phyloP scores from a whole-genome alignment of 1,284 basidiomycete species.

The Lignosus rhinocerotis region DNA sequence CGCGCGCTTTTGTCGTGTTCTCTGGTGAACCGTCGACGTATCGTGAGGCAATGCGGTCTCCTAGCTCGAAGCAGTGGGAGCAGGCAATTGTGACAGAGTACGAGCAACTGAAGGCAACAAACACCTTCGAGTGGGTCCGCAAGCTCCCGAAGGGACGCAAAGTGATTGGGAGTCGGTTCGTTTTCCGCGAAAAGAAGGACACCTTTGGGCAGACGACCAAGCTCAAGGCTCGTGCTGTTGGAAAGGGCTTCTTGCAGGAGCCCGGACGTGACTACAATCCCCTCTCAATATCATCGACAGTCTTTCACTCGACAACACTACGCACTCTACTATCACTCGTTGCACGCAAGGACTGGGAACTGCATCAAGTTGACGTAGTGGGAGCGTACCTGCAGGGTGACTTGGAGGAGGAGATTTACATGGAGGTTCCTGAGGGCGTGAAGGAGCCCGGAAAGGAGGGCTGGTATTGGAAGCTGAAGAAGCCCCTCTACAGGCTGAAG shows the following conservation, averaged over 20 bases:
- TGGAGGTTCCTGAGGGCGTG: conserved; percentile 26
- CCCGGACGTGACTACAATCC: conserved; percentile 41
- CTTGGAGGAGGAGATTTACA: conserved; percentile 28
- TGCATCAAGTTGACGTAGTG: conserved; percentile 36
- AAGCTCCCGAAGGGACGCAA: too few relatives aligned
- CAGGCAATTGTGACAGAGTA: too few relatives aligned
- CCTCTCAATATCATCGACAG: too few relatives aligned
- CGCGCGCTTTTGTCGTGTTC: too few relatives aligned
- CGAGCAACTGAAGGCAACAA: too few relatives aligned
- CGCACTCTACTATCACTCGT: conserved; percentile 32
- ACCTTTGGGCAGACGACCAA: conserved; percentile 7
- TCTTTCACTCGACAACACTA: conserved; percentile 35
- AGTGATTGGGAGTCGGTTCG: too few relatives aligned
- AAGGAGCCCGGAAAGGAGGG: conserved; percentile 8
- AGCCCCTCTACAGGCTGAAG: conserved; percentile 29
- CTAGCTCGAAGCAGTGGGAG: too few relatives aligned
- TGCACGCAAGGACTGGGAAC: conserved; percentile 26
- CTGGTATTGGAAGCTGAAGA: conserved; percentile 19
- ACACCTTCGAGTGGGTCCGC: too few relatives aligned
- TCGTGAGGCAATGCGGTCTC: too few relatives aligned
- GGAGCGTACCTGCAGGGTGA: conserved; percentile 32
- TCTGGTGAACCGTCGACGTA: too few relatives aligned
- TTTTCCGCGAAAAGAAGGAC: too few relatives aligned
- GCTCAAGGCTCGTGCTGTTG: conserved; percentile 40
- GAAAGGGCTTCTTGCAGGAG: conserved; percentile 40